phyloP scores from a whole-genome alignment of 352 stramenopile genomes.

The Pythium insidiosum region DNA sequence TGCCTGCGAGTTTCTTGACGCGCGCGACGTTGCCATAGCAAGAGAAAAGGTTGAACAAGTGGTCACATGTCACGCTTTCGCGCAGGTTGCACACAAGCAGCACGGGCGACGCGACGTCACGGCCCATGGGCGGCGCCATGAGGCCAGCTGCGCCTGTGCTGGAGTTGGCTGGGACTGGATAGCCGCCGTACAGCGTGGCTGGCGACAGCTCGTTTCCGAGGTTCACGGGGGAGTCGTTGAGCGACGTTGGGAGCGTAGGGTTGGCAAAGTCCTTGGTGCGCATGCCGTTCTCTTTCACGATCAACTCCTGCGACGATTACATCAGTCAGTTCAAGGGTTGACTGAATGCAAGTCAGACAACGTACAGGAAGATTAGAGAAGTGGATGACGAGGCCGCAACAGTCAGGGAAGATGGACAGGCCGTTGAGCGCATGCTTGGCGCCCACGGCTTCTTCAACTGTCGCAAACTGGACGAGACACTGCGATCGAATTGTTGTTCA shows the following conservation, averaged over 20 bases:
- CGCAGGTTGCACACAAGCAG: constrained; percentile 49
- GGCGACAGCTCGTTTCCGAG: constrained; percentile 13
- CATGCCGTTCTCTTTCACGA: constrained; percentile 53
- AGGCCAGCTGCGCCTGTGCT: constrained; percentile 2
- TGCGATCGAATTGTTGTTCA: too few relatives aligned
- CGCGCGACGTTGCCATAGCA: constrained; percentile 59
- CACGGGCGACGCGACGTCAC: constrained; percentile 32
- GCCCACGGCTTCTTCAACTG: constrained; percentile 24
- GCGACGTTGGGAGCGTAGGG: constrained; percentile 15
- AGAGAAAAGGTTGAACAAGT: constrained; percentile 65
- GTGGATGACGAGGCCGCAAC: constrained; percentile 48
- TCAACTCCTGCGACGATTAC: constrained; percentile 32
- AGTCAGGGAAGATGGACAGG: constrained; percentile 49
- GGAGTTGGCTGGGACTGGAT: constrained; percentile 3
- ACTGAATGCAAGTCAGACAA: not conserved
- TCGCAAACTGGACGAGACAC: constrained; percentile 48
- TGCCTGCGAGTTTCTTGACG: constrained; percentile 48
- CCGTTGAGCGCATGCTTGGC: constrained; percentile 42
- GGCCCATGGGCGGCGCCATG: constrained; percentile 9
- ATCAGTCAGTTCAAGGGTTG: not conserved
- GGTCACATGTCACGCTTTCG: constrained; percentile 42
- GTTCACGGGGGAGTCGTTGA: constrained; percentile 21
- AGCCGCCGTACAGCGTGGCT: constrained; percentile 11
- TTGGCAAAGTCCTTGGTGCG: constrained; percentile 51
- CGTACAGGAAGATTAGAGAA: constrained; percentile 48